phyloP scores from a whole-genome alignment of 805 yeast species.

The Ascoidea asiatica region DNA sequence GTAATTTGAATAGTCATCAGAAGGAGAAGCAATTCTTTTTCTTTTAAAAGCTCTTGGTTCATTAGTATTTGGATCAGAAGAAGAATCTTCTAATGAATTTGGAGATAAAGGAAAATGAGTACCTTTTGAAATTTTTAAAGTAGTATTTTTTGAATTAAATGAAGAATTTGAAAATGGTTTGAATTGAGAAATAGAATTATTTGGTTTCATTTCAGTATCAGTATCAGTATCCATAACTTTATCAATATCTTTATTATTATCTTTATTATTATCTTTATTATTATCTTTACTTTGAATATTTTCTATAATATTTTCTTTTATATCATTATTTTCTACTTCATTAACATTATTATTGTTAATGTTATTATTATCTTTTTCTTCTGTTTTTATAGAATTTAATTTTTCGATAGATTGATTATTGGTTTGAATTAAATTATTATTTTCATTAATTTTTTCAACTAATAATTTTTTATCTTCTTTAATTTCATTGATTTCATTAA shows the following conservation, averaged over 20 bases:
- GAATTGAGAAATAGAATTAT: no score
- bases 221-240: neutral
- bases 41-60: slow-evolving; percentile 30
- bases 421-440: neutral
- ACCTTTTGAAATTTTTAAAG: slow-evolving; percentile 6
- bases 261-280: slow-evolving; percentile 1
- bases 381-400: neutral
- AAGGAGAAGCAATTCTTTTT: slow-evolving; percentile 26
- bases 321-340: slow-evolving; percentile 4
- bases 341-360: slow-evolving; percentile 4
- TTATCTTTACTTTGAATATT: slow-evolving; percentile 4
- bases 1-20: neutral
- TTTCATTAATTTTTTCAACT: neutral
- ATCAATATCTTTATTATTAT: neutral
- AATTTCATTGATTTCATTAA: neutral
- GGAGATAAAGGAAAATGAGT: slow-evolving; percentile 29
- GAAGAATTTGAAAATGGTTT: no score
- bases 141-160: slow-evolving; percentile 3
- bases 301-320: slow-evolving; percentile 4
- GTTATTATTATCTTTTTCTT: neutral
- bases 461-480: neutral
- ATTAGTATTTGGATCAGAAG: slow-evolving; percentile 34
- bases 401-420: neutral
- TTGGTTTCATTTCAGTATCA: no score
- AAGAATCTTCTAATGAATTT: slow-evolving; percentile 46